Evolutionary conservation across 306 rosid species (phyloP).

Genomic region (Lotus japonicus): DNA sequence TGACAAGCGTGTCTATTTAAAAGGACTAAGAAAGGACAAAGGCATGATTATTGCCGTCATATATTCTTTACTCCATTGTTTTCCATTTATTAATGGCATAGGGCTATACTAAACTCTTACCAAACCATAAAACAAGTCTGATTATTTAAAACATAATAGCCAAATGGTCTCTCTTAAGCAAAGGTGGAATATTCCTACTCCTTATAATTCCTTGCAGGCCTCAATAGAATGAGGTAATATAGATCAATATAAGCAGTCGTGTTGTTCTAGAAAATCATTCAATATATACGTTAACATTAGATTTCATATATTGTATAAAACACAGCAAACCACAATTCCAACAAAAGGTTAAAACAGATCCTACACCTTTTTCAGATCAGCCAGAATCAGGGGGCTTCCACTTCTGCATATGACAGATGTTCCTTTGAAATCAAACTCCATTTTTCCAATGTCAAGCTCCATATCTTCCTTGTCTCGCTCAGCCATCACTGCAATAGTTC

Average conservation of each 20-base stretch:
- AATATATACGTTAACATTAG: not conserved
- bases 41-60: not conserved
- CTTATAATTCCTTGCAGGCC: not conserved
- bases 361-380: constrained; percentile 81
- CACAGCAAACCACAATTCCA: not conserved
- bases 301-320: not conserved
- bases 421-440: constrained; percentile 91
- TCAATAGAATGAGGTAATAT: not conserved
- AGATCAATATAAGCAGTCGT: not conserved
- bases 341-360: constrained; percentile 3
- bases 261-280: not conserved
- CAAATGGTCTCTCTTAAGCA: constrained; percentile 12
- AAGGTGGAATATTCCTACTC: not conserved
- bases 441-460: constrained; percentile 92
- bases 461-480: constrained; percentile 92
- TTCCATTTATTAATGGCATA: not conserved
- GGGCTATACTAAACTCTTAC: not conserved
- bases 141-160: constrained; percentile 1
- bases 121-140: not conserved
- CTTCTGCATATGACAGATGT: constrained; percentile 90
- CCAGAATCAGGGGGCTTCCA: constrained; percentile 87
- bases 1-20: not conserved
- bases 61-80: not conserved
- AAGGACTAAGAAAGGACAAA: not conserved
- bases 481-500: constrained; percentile 88